Conservation (phyloP, 116 monocot species). For the Papilionanthe hybrid region DNA sequence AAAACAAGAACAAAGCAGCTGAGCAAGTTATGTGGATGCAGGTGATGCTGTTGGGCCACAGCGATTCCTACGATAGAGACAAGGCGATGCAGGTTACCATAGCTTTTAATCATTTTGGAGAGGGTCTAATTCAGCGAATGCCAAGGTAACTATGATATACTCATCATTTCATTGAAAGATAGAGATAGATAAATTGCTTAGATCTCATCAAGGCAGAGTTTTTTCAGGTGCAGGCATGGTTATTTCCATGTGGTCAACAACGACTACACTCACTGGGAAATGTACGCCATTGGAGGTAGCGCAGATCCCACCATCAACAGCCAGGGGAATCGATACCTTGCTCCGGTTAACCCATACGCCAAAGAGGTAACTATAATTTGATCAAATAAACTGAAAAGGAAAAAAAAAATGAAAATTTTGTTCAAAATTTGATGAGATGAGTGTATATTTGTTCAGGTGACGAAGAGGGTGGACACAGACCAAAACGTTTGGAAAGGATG, state of each 20-base stretch:
- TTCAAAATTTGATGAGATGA: neutral
- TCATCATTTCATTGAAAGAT: neutral
- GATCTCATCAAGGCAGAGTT: too few relatives aligned
- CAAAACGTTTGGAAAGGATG: constrained; percentile 53
- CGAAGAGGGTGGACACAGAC: constrained; percentile 59
- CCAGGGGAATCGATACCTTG: constrained; percentile 70
- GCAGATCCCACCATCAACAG: constrained; percentile 66
- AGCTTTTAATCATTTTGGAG: constrained; percentile 90
- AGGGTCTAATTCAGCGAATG: constrained; percentile 90
- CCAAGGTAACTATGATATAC: constrained; percentile 34
- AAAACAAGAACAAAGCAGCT: neutral
- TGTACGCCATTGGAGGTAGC: constrained; percentile 72
- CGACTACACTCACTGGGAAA: constrained; percentile 76
- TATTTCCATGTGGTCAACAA: constrained; percentile 70
- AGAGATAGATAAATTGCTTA: neutral
- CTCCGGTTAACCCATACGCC: constrained; percentile 36
- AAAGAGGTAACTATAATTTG: constrained; percentile 25
- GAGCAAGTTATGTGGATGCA: constrained; percentile 7
- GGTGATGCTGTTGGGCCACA: constrained; percentile 72
- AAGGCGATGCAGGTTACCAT: constrained; percentile 90
- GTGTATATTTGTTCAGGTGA: constrained; percentile 40
- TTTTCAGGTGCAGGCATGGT: constrained; percentile 35
- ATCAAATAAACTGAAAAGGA: neutral
- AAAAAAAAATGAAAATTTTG: neutral
- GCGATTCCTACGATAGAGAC: constrained; percentile 72